A percentile compares a stretch with the other conserved stretches of the same genome.
phyloP scores from a whole-genome alignment of 495 filamentous ascomycete genomes.

The Penicillium chermesinum region DNA sequence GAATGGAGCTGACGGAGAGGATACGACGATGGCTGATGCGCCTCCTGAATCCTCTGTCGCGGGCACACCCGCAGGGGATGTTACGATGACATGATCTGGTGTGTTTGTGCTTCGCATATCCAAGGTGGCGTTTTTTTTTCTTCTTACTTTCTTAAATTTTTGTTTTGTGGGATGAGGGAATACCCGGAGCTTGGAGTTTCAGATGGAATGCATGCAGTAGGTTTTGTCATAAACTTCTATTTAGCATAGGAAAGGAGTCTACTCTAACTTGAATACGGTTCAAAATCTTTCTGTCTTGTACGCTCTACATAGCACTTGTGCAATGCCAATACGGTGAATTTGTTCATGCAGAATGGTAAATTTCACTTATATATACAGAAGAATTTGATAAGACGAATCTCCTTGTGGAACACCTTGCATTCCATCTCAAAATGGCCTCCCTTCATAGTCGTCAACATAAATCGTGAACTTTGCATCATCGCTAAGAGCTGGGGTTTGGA shows the following conservation, averaged over 20 bases:
- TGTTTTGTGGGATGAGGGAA: slow-evolving; percentile 16
- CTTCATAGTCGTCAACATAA: neutral
- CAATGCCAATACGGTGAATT: too few species aligned
- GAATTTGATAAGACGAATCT: too few species aligned
- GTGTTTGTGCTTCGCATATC: neutral
- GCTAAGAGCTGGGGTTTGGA: too few species aligned
- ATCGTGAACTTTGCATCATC: neutral
- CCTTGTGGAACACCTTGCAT: too few species aligned
- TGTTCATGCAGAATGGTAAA: too few species aligned
- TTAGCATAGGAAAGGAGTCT: too few species aligned
- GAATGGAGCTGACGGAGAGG: slow-evolving; percentile 17
- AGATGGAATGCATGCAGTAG: neutral
- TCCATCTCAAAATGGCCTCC: too few species aligned
- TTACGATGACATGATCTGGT: slow-evolving; percentile 22
- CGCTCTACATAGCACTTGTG: too few species aligned
- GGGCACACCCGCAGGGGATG: slow-evolving; percentile 20
- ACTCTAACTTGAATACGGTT: too few species aligned
- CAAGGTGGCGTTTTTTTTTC: slow-evolving; percentile 14
- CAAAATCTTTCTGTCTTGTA: too few species aligned
- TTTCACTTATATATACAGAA: too few species aligned
- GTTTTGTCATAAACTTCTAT: slow-evolving; percentile 6
- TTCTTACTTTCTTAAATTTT: slow-evolving; percentile 10
- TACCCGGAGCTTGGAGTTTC: slow-evolving; percentile 27
- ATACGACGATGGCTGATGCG: slow-evolving; percentile 19
- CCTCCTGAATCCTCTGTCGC: slow-evolving; percentile 12